phyloP scores from a whole-genome alignment of 495 filamentous ascomycete genomes.

The Neurospora sp. region DNA sequence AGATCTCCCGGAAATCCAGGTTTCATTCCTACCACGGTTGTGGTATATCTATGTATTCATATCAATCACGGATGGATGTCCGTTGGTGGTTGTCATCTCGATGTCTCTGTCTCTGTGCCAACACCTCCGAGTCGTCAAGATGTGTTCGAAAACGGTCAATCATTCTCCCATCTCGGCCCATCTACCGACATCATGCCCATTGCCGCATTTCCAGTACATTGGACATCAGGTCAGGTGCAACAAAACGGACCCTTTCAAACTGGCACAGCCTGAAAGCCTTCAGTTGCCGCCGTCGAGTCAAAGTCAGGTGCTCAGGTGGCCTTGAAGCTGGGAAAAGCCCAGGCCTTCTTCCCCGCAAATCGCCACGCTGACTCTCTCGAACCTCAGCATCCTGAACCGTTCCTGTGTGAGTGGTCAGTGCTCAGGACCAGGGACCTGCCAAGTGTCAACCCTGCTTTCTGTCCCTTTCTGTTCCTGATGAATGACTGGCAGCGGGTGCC shows the following conservation, averaged over 20 bases:
- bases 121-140: background rate
- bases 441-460: background rate
- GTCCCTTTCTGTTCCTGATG: background rate
- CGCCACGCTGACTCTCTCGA: constrained; percentile 11
- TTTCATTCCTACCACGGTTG: background rate
- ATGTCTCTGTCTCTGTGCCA: background rate
- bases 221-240: constrained; percentile 12
- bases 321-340: constrained; percentile 6
- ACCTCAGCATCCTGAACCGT: background rate
- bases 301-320: constrained; percentile 18
- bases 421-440: background rate
- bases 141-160: background rate
- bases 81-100: background rate
- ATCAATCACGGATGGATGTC: background rate
- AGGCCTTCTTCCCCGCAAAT: constrained; percentile 22
- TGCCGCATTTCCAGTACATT: background rate
- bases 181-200: constrained; percentile 5
- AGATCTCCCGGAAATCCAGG: constrained; percentile 12
- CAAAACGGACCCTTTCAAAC: background rate
- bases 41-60: background rate
- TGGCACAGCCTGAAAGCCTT: constrained; percentile 13
- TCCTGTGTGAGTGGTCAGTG: background rate
- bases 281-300: constrained; percentile 14
- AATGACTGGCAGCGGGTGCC: constrained; percentile 1
- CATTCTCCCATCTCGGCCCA: constrained; percentile 11